Evolutionary conservation across 768 basidiomycete species (phyloP).

Genomic region (Sporobolomyces roseus): DNA sequence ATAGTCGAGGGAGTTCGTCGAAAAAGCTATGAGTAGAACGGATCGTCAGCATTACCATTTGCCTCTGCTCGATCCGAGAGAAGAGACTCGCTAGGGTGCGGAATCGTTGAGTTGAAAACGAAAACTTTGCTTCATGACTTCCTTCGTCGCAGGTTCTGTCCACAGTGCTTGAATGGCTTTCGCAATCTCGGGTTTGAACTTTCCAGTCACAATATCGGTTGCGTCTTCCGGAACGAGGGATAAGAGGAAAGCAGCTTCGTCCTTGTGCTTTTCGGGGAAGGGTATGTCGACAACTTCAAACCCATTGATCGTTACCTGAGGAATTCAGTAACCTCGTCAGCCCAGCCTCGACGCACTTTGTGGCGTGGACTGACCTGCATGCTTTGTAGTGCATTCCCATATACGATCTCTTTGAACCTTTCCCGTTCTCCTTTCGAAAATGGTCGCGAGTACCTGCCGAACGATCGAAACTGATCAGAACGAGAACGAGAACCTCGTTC

Average conservation of each 20-base stretch:
- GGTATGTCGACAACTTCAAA: not conserved
- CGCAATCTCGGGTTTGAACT: not conserved
- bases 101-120: conserved; percentile 52
- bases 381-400: not conserved
- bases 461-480: not conserved
- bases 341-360: no score
- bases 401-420: conserved; percentile 3
- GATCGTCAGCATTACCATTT: no score
- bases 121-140: not conserved
- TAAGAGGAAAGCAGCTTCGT: not conserved
- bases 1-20: not conserved
- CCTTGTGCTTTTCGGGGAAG: not conserved
- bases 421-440: conserved; percentile 2
- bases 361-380: not conserved
- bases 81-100: conserved; percentile 11
- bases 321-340: not conserved
- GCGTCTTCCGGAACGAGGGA: conserved; percentile 4
- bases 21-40: conserved; percentile 27
- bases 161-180: not conserved
- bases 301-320: not conserved
- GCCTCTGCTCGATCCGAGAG: not conserved
- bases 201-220: not conserved
- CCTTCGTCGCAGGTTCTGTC: not conserved
- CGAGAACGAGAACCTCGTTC: no score
- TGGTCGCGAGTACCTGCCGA: conserved; percentile 45